phyloP scores from a whole-genome alignment of 2,329 filamentous ascomycete genomes.

The Calonectria leucothoes region DNA sequence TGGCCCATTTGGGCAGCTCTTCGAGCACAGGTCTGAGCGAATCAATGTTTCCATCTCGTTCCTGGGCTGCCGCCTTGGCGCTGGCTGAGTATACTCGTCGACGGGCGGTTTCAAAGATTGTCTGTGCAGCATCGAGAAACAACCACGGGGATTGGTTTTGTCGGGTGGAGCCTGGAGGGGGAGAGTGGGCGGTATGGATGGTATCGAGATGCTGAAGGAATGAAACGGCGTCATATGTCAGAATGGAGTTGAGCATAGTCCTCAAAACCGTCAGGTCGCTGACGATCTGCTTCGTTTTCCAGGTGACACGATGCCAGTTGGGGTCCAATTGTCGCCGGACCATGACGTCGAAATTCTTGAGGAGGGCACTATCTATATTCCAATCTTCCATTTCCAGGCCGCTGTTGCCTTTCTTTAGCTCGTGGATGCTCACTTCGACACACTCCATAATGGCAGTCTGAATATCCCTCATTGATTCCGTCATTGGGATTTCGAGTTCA shows the following conservation, averaged over 20 bases:
- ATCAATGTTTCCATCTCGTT: conserved; percentile 62
- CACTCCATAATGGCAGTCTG: conserved; percentile 96
- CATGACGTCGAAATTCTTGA: conserved; percentile 91
- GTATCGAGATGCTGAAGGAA: conserved; percentile 96
- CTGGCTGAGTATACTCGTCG: conserved; percentile 84
- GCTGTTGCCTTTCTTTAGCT: conserved; percentile 90
- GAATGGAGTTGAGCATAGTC: conserved; percentile 82
- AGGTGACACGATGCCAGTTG: conserved; percentile 96
- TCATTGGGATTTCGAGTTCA: conserved; percentile 96
- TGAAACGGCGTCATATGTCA: conserved; percentile 89
- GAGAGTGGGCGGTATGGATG: conserved; percentile 89
- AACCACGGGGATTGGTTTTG: conserved; percentile 96
- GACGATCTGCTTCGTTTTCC: conserved; percentile 94
- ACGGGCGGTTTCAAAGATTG: conserved; percentile 91
- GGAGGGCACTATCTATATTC: conserved; percentile 92
- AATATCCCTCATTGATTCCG: conserved; percentile 90
- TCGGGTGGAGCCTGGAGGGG: conserved; percentile 85
- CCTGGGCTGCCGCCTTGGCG: conserved; percentile 62
- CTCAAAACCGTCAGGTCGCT: conserved; percentile 87
- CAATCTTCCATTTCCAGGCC: conserved; percentile 97
- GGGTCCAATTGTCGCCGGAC: conserved; percentile 92
- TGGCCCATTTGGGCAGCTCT: conserved; percentile 92
- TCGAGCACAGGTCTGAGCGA: conserved; percentile 85
- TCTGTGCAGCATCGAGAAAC: conserved; percentile 93
- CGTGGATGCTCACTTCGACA: conserved; percentile 92